Percentiles rank a stretch among this genome's conserved stretches.
Evolutionary conservation across 2,329 filamentous ascomycete species (phyloP).

Genomic region (Fusarium goolgardi): DNA sequence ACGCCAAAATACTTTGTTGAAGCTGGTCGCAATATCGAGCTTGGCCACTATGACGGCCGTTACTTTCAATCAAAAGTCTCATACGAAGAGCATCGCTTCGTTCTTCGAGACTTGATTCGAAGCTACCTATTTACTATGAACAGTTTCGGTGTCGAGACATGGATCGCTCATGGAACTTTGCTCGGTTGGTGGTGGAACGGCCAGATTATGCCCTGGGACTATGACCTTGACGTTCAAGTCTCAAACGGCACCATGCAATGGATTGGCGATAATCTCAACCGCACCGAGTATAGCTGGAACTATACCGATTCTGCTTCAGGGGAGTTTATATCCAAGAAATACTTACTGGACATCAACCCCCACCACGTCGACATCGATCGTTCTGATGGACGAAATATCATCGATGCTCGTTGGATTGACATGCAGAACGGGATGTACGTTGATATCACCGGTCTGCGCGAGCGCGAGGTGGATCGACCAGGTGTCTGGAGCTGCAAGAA

Average conservation of each 20-base stretch:
- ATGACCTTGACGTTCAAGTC: constrained; percentile 85
- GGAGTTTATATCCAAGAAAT: constrained; percentile 60
- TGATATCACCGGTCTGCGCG: constrained; percentile 82
- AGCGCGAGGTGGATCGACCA: constrained; percentile 69
- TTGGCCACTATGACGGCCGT: constrained; percentile 79
- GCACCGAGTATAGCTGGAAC: constrained; percentile 70
- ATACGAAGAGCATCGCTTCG: constrained; percentile 74
- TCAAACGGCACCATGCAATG: constrained; percentile 72
- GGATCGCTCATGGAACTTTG: constrained; percentile 87
- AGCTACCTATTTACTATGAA: constrained; percentile 78
- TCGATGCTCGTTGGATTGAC: constrained; percentile 88
- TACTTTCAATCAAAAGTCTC: constrained; percentile 73
- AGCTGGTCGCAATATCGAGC: constrained; percentile 67
- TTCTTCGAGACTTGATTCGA: constrained; percentile 75
- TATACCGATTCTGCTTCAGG: constrained; percentile 57
- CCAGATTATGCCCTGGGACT: constrained; percentile 83
- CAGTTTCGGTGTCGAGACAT: constrained; percentile 77
- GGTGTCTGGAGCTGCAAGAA: constrained; percentile 85
- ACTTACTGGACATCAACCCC: constrained; percentile 82
- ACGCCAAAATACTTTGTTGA: constrained; percentile 73
- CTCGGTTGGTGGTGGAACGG: constrained; percentile 92
- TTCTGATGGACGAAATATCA: constrained; percentile 79
- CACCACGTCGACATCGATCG: constrained; percentile 70
- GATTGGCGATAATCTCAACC: constrained; percentile 75
- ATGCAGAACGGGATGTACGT: constrained; percentile 80